Percentiles rank a stretch among this genome's conserved stretches.
These are phyloP conservation scores for Fusarium coicis DNA, from an alignment of 2,329 filamentous ascomycete genomes.

Conservation along the genomic window DNA sequence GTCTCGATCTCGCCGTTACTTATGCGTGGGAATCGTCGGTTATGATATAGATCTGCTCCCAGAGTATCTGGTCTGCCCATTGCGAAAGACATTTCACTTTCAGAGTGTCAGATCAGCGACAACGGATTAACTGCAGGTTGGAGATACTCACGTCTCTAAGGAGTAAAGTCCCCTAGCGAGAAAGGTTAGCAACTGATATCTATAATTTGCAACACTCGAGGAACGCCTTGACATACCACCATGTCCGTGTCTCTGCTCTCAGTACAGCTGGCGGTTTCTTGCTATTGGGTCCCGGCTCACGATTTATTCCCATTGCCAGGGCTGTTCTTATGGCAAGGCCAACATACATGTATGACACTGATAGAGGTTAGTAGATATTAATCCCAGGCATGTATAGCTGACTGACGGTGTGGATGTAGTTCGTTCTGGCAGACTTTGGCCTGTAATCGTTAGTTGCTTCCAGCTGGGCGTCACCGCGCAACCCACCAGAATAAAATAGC, in stretches of 20 bases:
- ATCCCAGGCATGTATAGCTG: no score
- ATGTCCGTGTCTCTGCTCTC: background rate
- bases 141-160: background rate
- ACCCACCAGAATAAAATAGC: background rate
- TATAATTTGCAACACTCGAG: fast-evolving
- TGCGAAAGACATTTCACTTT: background rate
- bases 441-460: fast-evolving
- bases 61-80: background rate
- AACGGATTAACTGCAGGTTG: fast-evolving
- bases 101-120: fast-evolving
- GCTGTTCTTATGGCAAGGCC: background rate
- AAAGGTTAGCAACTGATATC: background rate
- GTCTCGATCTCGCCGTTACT: background rate
- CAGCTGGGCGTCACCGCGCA: fast-evolving
- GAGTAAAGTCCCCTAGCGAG: background rate
- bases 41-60: background rate
- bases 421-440: background rate
- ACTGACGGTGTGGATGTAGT: background rate
- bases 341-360: background rate
- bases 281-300: background rate
- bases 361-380: fast-evolving
- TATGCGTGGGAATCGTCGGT: background rate
- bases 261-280: background rate
- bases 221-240: background rate
- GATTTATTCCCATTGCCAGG: background rate